phyloP scores from a whole-genome alignment of 2,329 filamentous ascomycete genomes.

The Claviceps sp. region DNA sequence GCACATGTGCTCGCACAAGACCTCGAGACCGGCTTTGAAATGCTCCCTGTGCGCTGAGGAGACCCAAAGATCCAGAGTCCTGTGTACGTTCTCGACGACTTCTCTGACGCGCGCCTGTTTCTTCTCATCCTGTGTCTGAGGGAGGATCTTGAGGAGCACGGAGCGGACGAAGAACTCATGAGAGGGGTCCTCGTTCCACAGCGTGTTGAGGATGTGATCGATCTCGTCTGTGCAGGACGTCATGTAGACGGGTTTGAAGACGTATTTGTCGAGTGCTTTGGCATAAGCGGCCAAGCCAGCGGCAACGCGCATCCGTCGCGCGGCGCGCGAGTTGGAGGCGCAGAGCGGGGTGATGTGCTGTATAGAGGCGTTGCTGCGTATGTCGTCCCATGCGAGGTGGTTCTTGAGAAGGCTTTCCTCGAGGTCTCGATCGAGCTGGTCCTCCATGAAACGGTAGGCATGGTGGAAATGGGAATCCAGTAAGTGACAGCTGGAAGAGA shows the following conservation, averaged over 20 bases:
- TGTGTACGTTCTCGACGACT: background rate
- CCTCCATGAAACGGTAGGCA: background rate
- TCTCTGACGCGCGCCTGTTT: background rate
- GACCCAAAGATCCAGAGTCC: background rate
- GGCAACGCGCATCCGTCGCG: background rate
- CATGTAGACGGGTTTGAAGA: constrained; percentile 1
- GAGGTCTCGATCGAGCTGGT: background rate
- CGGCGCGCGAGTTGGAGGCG: background rate
- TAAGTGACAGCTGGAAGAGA: background rate
- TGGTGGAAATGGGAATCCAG: background rate
- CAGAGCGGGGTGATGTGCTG: background rate
- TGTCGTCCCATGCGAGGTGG: background rate
- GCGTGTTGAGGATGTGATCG: background rate
- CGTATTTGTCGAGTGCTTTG: background rate
- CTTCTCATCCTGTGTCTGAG: background rate
- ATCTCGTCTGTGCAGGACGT: background rate
- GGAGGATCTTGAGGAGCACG: background rate
- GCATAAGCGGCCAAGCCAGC: background rate
- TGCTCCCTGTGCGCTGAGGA: background rate
- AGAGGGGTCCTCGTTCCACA: background rate
- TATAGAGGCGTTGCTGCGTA: background rate
- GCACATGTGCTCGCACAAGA: background rate
- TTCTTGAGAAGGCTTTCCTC: background rate
- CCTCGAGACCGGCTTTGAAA: background rate
- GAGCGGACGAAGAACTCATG: background rate